phyloP scores from a whole-genome alignment of 2,329 filamentous ascomycete genomes.

The Beauveria sp. region DNA sequence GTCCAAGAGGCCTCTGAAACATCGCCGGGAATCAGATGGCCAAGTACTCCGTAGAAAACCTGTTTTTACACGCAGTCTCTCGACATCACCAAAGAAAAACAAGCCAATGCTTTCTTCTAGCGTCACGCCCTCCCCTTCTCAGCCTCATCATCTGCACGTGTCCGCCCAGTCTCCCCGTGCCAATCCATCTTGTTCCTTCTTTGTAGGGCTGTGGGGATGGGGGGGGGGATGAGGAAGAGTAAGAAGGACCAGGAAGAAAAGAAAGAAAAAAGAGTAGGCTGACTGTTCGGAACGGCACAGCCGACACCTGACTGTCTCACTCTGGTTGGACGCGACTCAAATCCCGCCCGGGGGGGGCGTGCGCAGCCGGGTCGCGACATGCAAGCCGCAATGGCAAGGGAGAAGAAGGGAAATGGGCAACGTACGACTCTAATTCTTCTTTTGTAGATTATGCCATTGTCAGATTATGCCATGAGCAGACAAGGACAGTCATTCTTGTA shows the following conservation, averaged over 20 bases:
- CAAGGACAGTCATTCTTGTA: neutral
- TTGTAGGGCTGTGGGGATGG: too few species aligned
- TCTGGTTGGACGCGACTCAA: neutral
- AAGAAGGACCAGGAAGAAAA: too few species aligned
- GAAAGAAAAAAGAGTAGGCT: too few species aligned
- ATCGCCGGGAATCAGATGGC: neutral
- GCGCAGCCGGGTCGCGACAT: neutral
- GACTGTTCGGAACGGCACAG: neutral
- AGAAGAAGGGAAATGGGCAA: neutral
- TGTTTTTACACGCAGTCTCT: too few species aligned
- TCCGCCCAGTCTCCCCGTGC: too few species aligned
- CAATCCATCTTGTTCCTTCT: too few species aligned
- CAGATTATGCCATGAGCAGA: neutral
- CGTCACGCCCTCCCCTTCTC: too few species aligned
- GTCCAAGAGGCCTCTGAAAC: constrained; percentile 3
- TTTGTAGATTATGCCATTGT: too few species aligned
- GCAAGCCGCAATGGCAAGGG: neutral
- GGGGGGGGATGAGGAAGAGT: too few species aligned
- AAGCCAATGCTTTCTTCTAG: too few species aligned
- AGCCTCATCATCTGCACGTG: too few species aligned
- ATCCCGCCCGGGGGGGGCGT: neutral
- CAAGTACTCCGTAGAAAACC: too few species aligned
- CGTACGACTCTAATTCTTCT: neutral
- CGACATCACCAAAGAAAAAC: neutral
- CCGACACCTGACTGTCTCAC: neutral